phyloP scores from a whole-genome alignment of 306 rosid genomes.

The Cercis canadensis region DNA sequence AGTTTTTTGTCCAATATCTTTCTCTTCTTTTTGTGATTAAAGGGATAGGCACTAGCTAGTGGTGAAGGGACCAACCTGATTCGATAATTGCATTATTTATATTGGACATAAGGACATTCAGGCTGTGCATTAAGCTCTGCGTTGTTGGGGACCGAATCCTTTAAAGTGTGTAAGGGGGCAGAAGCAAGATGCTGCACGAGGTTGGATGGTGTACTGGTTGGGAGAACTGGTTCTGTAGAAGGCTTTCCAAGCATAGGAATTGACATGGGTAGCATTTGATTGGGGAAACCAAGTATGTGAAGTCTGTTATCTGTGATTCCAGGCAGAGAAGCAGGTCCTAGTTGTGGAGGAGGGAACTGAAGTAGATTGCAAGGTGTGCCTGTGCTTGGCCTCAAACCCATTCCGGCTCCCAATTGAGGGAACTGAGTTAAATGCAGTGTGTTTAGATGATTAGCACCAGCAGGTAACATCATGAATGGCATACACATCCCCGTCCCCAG shows the following conservation, averaged over 20 bases:
- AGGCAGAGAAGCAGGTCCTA: slow-evolving; percentile 14
- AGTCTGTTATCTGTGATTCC: slow-evolving; percentile 30
- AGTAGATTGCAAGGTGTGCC: slow-evolving; percentile 30
- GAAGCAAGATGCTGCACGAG: background rate
- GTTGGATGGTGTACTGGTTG: slow-evolving; percentile 22
- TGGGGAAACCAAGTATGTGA: slow-evolving; percentile 51
- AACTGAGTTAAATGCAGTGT: slow-evolving; percentile 31
- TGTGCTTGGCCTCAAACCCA: slow-evolving; percentile 43
- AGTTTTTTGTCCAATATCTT: too few relatives aligned
- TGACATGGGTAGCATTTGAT: slow-evolving; percentile 38
- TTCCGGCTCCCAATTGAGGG: slow-evolving; percentile 40
- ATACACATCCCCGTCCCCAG: slow-evolving; percentile 49
- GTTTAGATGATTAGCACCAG: slow-evolving; percentile 23
- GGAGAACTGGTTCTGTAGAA: slow-evolving; percentile 26
- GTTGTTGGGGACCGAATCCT: slow-evolving; percentile 7
- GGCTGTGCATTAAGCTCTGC: slow-evolving; percentile 10
- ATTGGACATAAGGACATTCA: slow-evolving; percentile 1
- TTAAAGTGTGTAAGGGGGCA: slow-evolving; percentile 6
- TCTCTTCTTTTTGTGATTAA: too few relatives aligned
- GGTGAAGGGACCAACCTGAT: slow-evolving; percentile 31
- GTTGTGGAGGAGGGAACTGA: slow-evolving; percentile 45
- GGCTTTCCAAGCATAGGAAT: slow-evolving; percentile 39
- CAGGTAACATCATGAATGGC: slow-evolving; percentile 52
- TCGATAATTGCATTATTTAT: background rate
- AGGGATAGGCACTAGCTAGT: too few relatives aligned